A percentile compares a stretch with the other conserved stretches of the same genome.
phyloP scores from a whole-genome alignment of 176 grass and related monocot species.

The Poa annua region DNA sequence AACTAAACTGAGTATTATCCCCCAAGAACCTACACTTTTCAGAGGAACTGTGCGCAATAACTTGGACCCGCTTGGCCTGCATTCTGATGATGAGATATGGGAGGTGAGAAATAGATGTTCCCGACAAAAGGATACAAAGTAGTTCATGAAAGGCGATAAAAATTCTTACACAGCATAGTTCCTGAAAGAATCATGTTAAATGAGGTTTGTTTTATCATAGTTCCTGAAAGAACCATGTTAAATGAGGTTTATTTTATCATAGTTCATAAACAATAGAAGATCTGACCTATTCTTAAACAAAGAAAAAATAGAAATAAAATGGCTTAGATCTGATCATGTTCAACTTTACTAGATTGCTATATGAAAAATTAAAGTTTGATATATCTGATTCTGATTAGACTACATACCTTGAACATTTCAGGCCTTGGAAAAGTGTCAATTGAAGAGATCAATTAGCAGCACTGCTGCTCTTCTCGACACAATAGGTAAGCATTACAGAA shows the following conservation, averaged over 20 bases:
- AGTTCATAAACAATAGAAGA: constrained; percentile 21
- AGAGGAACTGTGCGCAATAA: constrained; percentile 84
- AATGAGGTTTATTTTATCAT: constrained; percentile 5
- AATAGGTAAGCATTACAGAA: constrained; percentile 48
- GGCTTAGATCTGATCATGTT: neutral
- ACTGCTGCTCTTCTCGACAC: constrained; percentile 86
- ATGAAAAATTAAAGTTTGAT: neutral
- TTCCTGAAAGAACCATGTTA: constrained; percentile 23
- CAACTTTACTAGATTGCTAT: constrained; percentile 8
- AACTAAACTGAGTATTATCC: constrained; percentile 96
- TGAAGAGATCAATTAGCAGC: constrained; percentile 65
- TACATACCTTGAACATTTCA: constrained; percentile 42
- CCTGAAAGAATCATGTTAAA: constrained; percentile 30
- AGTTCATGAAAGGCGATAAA: constrained; percentile 22
- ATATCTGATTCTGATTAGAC: constrained; percentile 32
- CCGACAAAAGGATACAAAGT: neutral
- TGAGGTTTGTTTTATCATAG: constrained; percentile 1
- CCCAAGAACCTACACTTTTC: constrained; percentile 95
- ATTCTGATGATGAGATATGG: constrained; percentile 93
- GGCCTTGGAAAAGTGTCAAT: constrained; percentile 87
- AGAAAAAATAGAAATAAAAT: constrained; percentile 1
- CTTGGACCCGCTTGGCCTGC: constrained; percentile 83
- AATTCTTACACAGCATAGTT: constrained; percentile 4
- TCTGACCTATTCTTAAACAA: neutral
- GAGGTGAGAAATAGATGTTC: constrained; percentile 56